Conservation (phyloP, 805 yeast species). For the Yarrowia sp. region DNA sequence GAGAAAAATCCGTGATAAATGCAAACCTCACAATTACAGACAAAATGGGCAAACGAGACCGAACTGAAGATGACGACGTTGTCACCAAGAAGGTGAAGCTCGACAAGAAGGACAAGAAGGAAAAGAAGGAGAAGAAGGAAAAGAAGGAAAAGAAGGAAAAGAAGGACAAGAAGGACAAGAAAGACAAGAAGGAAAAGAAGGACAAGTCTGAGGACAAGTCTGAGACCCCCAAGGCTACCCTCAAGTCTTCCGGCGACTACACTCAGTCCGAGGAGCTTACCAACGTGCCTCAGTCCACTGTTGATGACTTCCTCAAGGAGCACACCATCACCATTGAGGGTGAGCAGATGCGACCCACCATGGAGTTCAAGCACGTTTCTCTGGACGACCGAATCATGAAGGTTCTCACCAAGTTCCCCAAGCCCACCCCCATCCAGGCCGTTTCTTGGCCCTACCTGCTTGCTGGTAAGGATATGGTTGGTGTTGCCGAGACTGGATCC, state of each 20-base stretch:
- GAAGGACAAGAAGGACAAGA: slow-evolving; percentile 38
- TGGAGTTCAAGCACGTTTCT: slow-evolving; percentile 62
- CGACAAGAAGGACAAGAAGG: slow-evolving; percentile 32
- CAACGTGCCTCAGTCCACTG: slow-evolving; percentile 40
- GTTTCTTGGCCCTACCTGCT: slow-evolving; percentile 91
- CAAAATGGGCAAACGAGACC: slow-evolving; percentile 27
- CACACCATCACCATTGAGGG: slow-evolving; percentile 83
- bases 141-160: slow-evolving; percentile 36
- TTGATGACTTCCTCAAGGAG: slow-evolving; percentile 59
- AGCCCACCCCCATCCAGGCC: slow-evolving; percentile 95
- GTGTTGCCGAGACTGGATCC: slow-evolving; percentile 98
- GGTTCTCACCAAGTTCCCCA: slow-evolving; percentile 70
- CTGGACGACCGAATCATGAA: slow-evolving; percentile 55
- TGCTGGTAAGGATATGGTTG: slow-evolving; percentile 79
- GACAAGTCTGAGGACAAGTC: slow-evolving; percentile 41
- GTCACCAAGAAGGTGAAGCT: slow-evolving; percentile 29
- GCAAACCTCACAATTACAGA: not conserved
- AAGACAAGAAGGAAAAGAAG: slow-evolving; percentile 43
- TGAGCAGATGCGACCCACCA: slow-evolving; percentile 63
- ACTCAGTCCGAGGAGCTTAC: slow-evolving; percentile 7
- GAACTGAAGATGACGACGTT: slow-evolving; percentile 25
- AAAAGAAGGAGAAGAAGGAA: slow-evolving; percentile 35
- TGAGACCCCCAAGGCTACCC: slow-evolving; percentile 33
- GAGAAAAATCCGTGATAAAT: not conserved
- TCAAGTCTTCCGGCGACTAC: slow-evolving; percentile 7